Evolutionary conservation across 139 green algal species (phyloP).

Genomic region (Ulvella scutata): DNA sequence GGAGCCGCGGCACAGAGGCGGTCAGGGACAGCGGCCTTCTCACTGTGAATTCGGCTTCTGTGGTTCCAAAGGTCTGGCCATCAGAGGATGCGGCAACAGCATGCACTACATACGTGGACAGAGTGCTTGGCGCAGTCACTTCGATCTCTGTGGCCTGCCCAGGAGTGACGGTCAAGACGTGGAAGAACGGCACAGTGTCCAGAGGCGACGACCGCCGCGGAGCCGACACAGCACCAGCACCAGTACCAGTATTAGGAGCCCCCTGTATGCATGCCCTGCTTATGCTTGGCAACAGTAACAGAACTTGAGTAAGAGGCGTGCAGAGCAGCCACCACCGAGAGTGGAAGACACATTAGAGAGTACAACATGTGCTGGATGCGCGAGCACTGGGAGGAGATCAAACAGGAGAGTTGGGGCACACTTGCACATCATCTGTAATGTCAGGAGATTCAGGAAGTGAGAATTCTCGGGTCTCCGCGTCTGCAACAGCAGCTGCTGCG

Average conservation of each 20-base stretch:
- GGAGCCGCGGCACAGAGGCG: slow-evolving; percentile 29
- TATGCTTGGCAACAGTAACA: too few relatives aligned
- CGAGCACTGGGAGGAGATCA: too few relatives aligned
- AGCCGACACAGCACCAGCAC: not conserved
- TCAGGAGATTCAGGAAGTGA: too few relatives aligned
- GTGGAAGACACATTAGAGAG: too few relatives aligned
- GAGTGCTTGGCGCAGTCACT: not conserved
- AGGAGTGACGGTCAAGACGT: not conserved
- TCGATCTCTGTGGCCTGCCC: not conserved
- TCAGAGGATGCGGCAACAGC: not conserved
- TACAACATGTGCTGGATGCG: too few relatives aligned
- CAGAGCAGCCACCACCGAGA: too few relatives aligned
- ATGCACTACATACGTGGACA: slow-evolving; percentile 10
- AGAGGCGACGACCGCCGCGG: not conserved
- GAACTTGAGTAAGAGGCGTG: too few relatives aligned
- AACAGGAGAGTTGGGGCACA: too few relatives aligned
- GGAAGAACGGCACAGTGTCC: not conserved
- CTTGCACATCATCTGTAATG: too few relatives aligned
- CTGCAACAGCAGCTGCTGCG: too few relatives aligned
- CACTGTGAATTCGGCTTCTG: slow-evolving; percentile 25
- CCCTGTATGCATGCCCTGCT: too few relatives aligned
- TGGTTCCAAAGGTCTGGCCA: slow-evolving; percentile 17
- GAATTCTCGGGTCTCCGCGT: too few relatives aligned
- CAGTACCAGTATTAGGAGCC: not conserved
- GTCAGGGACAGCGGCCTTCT: slow-evolving; percentile 32